Evolutionary conservation across 768 basidiomycete species (phyloP).

Genomic region (Mycena haematopus): DNA sequence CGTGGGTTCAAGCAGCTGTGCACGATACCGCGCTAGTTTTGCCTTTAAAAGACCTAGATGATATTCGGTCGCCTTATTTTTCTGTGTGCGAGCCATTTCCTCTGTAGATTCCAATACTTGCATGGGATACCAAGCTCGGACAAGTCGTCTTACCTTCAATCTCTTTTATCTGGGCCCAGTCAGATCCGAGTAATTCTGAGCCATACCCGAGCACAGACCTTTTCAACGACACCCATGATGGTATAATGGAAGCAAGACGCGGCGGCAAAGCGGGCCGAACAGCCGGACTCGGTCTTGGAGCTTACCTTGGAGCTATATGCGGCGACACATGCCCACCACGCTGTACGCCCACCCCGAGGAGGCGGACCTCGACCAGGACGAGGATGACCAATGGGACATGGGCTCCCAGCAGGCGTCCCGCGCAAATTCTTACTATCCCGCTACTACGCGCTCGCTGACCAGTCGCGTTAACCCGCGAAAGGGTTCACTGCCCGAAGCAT

Average conservation of each 20-base stretch:
- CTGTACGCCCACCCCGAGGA: slow-evolving; percentile 71
- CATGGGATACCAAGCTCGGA: neutral
- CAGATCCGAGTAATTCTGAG: slow-evolving; percentile 11
- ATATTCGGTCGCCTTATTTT: slow-evolving; percentile 97
- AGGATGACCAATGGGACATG: slow-evolving; percentile 54
- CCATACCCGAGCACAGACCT: slow-evolving; percentile 51
- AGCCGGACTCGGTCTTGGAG: neutral
- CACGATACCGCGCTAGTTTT: slow-evolving; percentile 92
- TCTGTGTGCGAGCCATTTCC: slow-evolving; percentile 98
- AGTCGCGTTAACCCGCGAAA: slow-evolving; percentile 37
- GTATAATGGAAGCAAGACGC: neutral
- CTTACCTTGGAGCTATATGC: slow-evolving; percentile 36
- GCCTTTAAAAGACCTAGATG: slow-evolving; percentile 94
- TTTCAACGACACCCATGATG: slow-evolving; percentile 93
- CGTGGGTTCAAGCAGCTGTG: slow-evolving; percentile 91
- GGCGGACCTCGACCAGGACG: slow-evolving; percentile 56
- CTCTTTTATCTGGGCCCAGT: slow-evolving; percentile 77
- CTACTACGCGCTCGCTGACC: slow-evolving; percentile 37
- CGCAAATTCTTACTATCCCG: slow-evolving; percentile 42
- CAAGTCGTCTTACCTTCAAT: slow-evolving; percentile 77
- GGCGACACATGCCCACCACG: slow-evolving; percentile 70
- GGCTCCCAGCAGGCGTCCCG: slow-evolving; percentile 36
- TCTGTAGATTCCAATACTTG: slow-evolving; percentile 56
- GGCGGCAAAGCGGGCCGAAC: neutral
- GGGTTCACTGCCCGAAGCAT: slow-evolving; percentile 35